phyloP scores from a whole-genome alignment of 1,139 yeast species.

The Candida mesenterica region DNA sequence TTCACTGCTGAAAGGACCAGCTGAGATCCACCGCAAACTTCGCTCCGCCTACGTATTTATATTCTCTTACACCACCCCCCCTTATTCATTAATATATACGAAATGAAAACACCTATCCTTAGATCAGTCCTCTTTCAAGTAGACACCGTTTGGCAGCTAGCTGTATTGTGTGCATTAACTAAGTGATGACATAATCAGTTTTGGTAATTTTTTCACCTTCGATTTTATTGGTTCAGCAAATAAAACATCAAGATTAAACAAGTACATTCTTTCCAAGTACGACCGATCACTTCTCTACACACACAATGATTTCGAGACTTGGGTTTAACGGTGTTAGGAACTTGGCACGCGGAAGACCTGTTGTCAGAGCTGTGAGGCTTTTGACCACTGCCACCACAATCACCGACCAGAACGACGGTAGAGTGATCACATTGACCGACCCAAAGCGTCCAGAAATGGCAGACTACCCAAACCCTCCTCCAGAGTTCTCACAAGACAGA shows the following conservation, averaged over 20 bases:
- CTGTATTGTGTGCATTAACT: too few relatives aligned
- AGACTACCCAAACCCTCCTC: constrained; percentile 41
- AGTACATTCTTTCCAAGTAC: too few relatives aligned
- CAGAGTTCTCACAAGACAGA: constrained; percentile 58
- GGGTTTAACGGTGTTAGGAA: constrained; percentile 17
- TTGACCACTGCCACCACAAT: constrained; percentile 40
- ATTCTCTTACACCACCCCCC: too few relatives aligned
- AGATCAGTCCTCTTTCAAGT: too few relatives aligned
- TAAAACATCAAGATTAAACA: constrained; percentile 6
- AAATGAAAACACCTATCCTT: too few relatives aligned
- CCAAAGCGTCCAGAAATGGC: constrained; percentile 46
- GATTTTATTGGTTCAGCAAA: constrained; percentile 24
- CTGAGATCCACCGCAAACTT: too few relatives aligned
- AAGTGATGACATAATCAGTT: constrained; percentile 9
- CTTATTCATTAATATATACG: too few relatives aligned
- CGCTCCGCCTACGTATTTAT: background rate
- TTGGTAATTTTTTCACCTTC: constrained; percentile 9
- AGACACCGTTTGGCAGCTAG: too few relatives aligned
- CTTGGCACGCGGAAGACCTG: constrained; percentile 13
- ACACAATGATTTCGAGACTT: constrained; percentile 33
- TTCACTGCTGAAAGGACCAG: too few relatives aligned
- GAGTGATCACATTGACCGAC: constrained; percentile 42
- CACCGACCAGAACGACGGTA: constrained; percentile 43
- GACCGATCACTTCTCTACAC: too few relatives aligned
- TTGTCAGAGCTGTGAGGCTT: constrained; percentile 15